These are phyloP conservation scores for Microcos paniculata DNA, from an alignment of 345 rosid species.

Conservation along the genomic window DNA sequence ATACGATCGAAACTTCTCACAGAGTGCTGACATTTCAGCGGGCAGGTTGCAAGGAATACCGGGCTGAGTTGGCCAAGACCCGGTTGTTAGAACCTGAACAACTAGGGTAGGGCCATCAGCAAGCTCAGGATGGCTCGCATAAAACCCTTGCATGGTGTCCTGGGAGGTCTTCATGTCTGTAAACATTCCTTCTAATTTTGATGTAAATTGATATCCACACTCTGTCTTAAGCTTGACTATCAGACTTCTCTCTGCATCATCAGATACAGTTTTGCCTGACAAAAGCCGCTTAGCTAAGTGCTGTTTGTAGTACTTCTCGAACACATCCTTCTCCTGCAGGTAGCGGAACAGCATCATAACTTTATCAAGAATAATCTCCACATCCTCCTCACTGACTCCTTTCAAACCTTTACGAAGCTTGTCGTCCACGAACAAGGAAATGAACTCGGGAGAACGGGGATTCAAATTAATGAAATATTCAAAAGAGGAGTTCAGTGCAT, in stretches of 20 bases:
- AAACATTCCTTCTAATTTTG: constrained; percentile 97
- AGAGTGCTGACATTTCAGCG: constrained; percentile 75
- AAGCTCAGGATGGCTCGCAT: constrained; percentile 68
- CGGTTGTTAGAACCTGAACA: constrained; percentile 95
- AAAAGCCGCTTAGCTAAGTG: constrained; percentile 95
- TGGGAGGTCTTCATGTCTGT: constrained; percentile 99
- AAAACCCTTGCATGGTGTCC: constrained; percentile 89
- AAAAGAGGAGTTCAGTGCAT: constrained; percentile 88
- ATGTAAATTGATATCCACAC: constrained; percentile 97
- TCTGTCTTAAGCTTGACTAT: constrained; percentile 96
- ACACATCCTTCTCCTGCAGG: constrained; percentile 97
- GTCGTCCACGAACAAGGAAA: constrained; percentile 93
- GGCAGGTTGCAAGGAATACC: constrained; percentile 86
- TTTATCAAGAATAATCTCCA: constrained; percentile 89
- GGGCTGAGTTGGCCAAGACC: constrained; percentile 97
- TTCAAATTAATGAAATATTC: constrained; percentile 93
- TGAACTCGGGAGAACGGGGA: constrained; percentile 92
- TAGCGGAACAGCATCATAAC: constrained; percentile 99
- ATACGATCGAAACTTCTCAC: constrained; percentile 91
- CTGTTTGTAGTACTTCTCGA: constrained; percentile 97
- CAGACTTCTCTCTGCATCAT: constrained; percentile 96
- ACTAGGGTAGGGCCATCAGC: constrained; percentile 83
- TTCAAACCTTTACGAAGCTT: constrained; percentile 89
- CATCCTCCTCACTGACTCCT: constrained; percentile 90
- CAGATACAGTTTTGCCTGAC: constrained; percentile 90